Evolutionary conservation across 306 rosid genomes (phyloP).

Genomic region (Cyamopsis tetragonoloba): DNA sequence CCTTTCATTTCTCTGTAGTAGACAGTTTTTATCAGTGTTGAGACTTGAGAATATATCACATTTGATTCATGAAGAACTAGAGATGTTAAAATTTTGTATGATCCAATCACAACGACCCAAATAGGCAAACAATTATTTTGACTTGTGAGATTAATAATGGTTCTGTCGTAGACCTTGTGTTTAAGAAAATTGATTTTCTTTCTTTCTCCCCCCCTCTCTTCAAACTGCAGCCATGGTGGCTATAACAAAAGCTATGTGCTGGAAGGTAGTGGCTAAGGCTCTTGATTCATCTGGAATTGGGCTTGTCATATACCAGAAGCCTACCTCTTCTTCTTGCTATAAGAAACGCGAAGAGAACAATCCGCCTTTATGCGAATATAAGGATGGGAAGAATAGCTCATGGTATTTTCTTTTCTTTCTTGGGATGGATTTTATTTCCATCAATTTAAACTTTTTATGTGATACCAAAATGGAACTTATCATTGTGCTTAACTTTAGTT

Average conservation of each 20-base stretch:
- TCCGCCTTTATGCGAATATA: conserved; percentile 64
- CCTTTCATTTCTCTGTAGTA: conserved; percentile 3
- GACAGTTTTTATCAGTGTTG: not conserved
- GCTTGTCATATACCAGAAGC: conserved; percentile 89
- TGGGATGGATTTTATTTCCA: not conserved
- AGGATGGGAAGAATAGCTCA: conserved; percentile 54
- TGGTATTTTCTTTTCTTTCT: conserved; percentile 49
- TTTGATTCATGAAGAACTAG: not conserved
- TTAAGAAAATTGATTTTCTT: not conserved
- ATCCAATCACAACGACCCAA: not conserved
- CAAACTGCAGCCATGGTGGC: conserved; percentile 63
- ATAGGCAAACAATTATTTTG: not conserved
- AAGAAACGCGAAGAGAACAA: conserved; percentile 43
- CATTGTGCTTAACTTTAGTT: not conserved
- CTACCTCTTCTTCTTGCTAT: conserved; percentile 68
- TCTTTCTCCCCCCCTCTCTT: not conserved
- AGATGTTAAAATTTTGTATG: not conserved
- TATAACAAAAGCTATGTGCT: conserved; percentile 77
- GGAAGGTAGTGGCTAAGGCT: conserved; percentile 72
- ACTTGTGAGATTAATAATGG: not conserved
- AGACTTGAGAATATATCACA: not conserved
- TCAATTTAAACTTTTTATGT: not conserved
- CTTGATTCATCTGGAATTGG: conserved; percentile 75
- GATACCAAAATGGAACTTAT: not conserved
- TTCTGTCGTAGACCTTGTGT: not conserved